These are phyloP conservation scores for Yamadazyma kitorensis DNA, from an alignment of 805 yeast genomes.

Conservation along the genomic window DNA sequence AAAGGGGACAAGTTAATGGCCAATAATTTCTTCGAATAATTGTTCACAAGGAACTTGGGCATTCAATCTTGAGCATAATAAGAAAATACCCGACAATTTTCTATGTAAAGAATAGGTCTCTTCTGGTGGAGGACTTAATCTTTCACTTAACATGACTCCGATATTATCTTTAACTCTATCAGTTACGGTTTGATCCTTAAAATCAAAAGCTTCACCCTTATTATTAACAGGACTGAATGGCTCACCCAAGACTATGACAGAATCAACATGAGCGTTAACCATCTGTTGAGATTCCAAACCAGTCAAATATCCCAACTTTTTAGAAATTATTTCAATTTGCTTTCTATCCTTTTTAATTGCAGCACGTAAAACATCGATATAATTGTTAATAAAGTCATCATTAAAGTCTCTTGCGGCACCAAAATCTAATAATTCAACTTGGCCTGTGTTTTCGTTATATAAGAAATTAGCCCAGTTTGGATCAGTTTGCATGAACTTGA, in stretches of 20 bases:
- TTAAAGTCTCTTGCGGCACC: constrained; percentile 89
- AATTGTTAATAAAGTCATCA: constrained; percentile 63
- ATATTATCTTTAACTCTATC: constrained; percentile 89
- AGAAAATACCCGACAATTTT: constrained; percentile 89
- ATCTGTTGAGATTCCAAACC: constrained; percentile 86
- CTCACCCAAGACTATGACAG: constrained; percentile 87
- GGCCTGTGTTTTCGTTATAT: constrained; percentile 65
- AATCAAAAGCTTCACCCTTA: constrained; percentile 58
- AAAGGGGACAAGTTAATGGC: no score
- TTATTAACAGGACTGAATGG: constrained; percentile 67
- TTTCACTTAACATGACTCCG: constrained; percentile 83
- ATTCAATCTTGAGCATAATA: constrained; percentile 79
- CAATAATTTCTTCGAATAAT: constrained; percentile 74
- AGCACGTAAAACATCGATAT: constrained; percentile 68
- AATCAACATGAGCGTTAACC: constrained; percentile 90
- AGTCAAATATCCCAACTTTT: constrained; percentile 80
- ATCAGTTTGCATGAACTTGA: constrained; percentile 95
- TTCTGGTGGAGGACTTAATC: constrained; percentile 96
- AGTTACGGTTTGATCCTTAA: constrained; percentile 84
- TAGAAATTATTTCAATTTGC: constrained; percentile 61
- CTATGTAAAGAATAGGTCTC: constrained; percentile 97
- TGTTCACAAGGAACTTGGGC: constrained; percentile 82
- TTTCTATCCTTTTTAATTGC: constrained; percentile 68
- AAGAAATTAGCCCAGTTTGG: constrained; percentile 99
- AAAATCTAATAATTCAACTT: constrained; percentile 86